Conservation (phyloP, 163 green algal species). For the Prototheca cutis region DNA sequence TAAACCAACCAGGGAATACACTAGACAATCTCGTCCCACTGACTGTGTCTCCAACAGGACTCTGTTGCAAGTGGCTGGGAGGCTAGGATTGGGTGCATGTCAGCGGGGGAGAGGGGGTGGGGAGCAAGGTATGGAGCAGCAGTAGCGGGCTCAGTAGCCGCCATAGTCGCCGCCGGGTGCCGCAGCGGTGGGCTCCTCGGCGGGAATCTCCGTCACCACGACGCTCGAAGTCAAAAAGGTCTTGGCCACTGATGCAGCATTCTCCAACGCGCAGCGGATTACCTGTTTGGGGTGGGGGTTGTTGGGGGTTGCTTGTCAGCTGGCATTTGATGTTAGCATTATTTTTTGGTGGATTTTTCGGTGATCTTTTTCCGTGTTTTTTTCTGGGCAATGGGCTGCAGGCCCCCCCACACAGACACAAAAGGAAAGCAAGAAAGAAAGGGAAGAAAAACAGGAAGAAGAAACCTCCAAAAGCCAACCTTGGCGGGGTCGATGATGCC, state of each 20-base stretch:
- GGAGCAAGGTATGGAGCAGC: not conserved
- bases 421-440: not conserved
- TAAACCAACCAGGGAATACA: no score
- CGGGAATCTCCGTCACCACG: constrained; percentile 88
- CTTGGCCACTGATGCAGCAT: constrained; percentile 87
- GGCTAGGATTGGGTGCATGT: no score
- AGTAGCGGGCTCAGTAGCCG: constrained; percentile 13
- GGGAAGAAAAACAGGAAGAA: no score
- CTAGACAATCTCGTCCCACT: no score
- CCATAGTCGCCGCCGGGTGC: constrained; percentile 24
- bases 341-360: no score
- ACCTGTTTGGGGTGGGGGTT: constrained; percentile 31
- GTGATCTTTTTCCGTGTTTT: no score
- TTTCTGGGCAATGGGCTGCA: no score
- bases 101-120: not conserved
- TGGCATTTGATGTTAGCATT: no score
- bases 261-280: constrained; percentile 88
- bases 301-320: no score
- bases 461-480: constrained; percentile 27
- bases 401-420: no score
- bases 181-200: constrained; percentile 43
- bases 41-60: no score
- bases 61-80: no score
- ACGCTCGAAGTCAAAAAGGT: constrained; percentile 97
- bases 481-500: constrained; percentile 99